These are phyloP conservation scores for Leccinellum rugosiceps DNA, from an alignment of 768 basidiomycete species.

Conservation along the genomic window DNA sequence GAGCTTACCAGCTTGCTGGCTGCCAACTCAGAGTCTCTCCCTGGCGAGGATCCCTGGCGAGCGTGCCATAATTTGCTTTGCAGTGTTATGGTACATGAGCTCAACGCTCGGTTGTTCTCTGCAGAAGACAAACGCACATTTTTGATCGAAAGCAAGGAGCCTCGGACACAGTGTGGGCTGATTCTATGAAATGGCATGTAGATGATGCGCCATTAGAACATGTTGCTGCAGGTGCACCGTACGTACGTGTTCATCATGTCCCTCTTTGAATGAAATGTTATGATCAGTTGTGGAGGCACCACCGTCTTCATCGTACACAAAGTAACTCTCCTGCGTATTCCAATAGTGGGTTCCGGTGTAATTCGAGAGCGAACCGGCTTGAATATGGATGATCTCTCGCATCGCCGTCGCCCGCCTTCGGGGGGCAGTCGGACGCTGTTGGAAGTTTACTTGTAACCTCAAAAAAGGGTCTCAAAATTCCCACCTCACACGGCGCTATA, in stretches of 20 bases:
- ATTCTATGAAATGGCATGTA: constrained; percentile 13
- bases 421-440: background rate
- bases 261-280: constrained; percentile 67
- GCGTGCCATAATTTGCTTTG: constrained; percentile 64
- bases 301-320: constrained; percentile 42
- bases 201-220: background rate
- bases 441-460: background rate
- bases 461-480: background rate
- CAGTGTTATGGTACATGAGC: constrained; percentile 6
- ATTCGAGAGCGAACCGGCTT: constrained; percentile 67
- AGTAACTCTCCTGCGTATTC: constrained; percentile 76
- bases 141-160: constrained; percentile 63
- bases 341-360: constrained; percentile 76
- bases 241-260: constrained; percentile 47
- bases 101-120: background rate
- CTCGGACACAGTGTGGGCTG: constrained; percentile 56
- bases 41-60: constrained; percentile 41
- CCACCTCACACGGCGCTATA: constrained; percentile 2
- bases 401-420: constrained; percentile 33
- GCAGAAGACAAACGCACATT: constrained; percentile 39
- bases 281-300: constrained; percentile 45
- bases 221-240: background rate
- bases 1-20: constrained; percentile 19
- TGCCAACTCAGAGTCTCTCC: constrained; percentile 20
- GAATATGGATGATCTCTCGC: constrained; percentile 78